Evolutionary conservation across 495 filamentous ascomycete genomes (phyloP), one percentile per base, ranked within the genome.

Genomic region (Penicillium mononematosum): DNA sequence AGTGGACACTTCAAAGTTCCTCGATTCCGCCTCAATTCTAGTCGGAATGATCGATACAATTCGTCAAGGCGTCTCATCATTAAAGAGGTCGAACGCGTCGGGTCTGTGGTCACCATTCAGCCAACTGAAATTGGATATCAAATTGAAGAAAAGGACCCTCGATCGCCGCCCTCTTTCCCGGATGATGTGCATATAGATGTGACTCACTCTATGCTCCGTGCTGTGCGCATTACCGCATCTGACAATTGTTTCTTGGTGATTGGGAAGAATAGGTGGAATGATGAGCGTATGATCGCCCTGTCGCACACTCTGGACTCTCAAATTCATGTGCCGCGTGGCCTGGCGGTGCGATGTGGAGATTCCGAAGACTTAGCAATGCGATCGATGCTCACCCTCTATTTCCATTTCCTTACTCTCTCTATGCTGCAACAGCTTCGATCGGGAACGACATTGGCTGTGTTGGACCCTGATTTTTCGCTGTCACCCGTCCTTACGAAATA

Each of bases 41-140:
- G 46, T 8, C 54, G 62, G 16, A 79, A 78, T 50, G 63, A 72
- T 48, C 60, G 75, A 41, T 71, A 76, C 32, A 79, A 78, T 42
- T 74, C 76, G 2, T 36, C 53, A 1, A 66, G 65, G 31, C 63
- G 73, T 32, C 68, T 50, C 53, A 75, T 48, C 7, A 45, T 64
- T 20, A 60, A 62, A n/a, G 32, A 25, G 3, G 34, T 64, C 4
- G 19, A 56, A 9, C 60, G 63, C 4, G 19, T 53, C 0, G 3
- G 20, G 3, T 44, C 56, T 2, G 45, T 14, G 10, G 58, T 64
- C 1, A 17, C 44, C 12, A 45, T 69, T 5, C 34, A 44, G 4
- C 45, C 20, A 9, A 55, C 56, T 4, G 50, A 54, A 4, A 36
- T n/a, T 2, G 51, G 58, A 27, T 69, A 64, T 31, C 50, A 56